Conservation (phyloP, 768 basidiomycete species). For the Hydnomerulius pinastri region DNA sequence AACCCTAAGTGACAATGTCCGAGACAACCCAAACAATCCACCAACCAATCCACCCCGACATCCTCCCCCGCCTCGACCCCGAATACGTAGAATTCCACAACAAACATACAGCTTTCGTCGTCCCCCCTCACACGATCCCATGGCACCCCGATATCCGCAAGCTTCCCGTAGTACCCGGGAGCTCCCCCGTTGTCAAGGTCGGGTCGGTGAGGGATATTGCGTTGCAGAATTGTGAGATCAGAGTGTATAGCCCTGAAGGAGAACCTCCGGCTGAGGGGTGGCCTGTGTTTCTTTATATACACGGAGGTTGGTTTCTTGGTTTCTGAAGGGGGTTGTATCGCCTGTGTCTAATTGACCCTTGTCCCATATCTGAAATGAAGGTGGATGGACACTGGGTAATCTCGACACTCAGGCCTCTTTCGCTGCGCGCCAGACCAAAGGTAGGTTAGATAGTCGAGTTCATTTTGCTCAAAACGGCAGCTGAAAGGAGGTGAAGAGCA, state of each 20-base stretch:
- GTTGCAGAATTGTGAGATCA: slow-evolving; percentile 50
- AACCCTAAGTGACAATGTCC: slow-evolving; percentile 6
- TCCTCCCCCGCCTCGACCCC: slow-evolving; percentile 57
- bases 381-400: slow-evolving; percentile 74
- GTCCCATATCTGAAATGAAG: slow-evolving; percentile 33
- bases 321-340: no score
- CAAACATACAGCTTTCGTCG: slow-evolving; percentile 40
- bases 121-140: slow-evolving; percentile 55
- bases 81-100: slow-evolving; percentile 67
- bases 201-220: slow-evolving; percentile 52
- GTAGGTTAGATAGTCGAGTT: slow-evolving; percentile 2
- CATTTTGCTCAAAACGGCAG: neutral
- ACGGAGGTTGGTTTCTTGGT: slow-evolving; percentile 52
- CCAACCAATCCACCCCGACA: slow-evolving; percentile 62
- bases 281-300: slow-evolving; percentile 73
- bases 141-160: slow-evolving; percentile 61
- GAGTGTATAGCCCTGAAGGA: slow-evolving; percentile 66
- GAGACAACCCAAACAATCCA: slow-evolving; percentile 10
- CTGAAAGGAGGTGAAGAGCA: slow-evolving; percentile 42
- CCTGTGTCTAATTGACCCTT: neutral
- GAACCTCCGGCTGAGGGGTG: slow-evolving; percentile 52
- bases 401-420: slow-evolving; percentile 63
- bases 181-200: slow-evolving; percentile 56
- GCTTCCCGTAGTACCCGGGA: slow-evolving; percentile 52
- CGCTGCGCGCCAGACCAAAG: slow-evolving; percentile 32